Base-by-base conservation (phyloP, 495 filamentous ascomycete genomes). In the Mytilinidion resinicola region DNA sequence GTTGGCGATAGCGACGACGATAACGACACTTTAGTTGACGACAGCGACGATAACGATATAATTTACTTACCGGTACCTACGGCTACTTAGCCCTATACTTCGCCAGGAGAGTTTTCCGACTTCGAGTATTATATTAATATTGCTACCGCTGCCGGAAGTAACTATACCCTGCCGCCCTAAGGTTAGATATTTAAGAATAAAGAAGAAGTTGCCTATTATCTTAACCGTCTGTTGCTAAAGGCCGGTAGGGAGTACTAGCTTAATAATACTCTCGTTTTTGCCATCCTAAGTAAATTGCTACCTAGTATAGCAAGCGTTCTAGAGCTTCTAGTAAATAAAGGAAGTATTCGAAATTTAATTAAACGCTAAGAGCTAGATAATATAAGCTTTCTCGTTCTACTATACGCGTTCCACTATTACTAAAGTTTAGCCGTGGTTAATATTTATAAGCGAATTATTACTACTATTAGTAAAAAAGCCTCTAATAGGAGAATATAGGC, bases 121-220 rank as follows among this genome's bases (percentile, higher is more conserved):
- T 46, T n/a, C 42, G 14, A 46, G 42, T 17, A 46, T 46, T 46
- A 46, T 46, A 46, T 46, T 46, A 46, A 17, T 46, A 46, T 46
- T 46, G 15, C 42, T 46, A 6, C 42, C 7, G 15, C 42, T 17
- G 42, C 42, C 42, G 42, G 42, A 17, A 46, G 15, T 46, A 46
- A 46, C 15, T 46, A n/a, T 17, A 46, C 15, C 7, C 42, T 46
- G 42, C 42, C 15, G 15, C 42, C 15, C 20, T 46, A 46, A 9
- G 42, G 20, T n/a, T 6, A 46, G 15, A 46, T n/a, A 17, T 46
- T 46, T 17, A 7, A 17, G 20, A 17, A 46, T 46, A 46, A 17
- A 46, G 42, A 9, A 17, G 15, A 46, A 17, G 42, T 46, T 46
- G 20, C 7, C 14, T 17, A 46, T 11, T 46, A 17, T 17, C 42